Evolutionary conservation across 2,329 filamentous ascomycete species (phyloP), one percentile per base, ranked within the genome.

Genomic region (Aplosporella prunicola): DNA sequence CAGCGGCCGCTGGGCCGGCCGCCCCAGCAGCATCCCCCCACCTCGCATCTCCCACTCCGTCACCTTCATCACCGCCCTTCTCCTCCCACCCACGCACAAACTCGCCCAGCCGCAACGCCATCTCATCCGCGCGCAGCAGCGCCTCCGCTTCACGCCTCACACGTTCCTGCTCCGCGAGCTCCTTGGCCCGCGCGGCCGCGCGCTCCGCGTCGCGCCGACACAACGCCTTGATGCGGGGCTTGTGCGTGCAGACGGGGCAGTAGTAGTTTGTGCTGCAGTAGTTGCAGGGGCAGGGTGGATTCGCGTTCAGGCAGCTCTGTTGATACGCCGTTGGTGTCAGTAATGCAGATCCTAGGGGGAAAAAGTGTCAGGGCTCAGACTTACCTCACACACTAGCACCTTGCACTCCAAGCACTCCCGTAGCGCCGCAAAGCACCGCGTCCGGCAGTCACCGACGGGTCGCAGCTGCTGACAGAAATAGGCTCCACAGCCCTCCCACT

Each of bases 401-500:
- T 50, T 47, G 42, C 61, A 64, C 24, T 55, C 58, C 9, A 48
- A 47, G 45, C 61, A 64, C 34, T 63, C 59, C 33, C 55, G 60
- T 9, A 63, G 38, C 1, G 50, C 41, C 3, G 51, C 57, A 3
- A 49, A 56, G 37, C 60, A 63, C 28, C 56, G 51, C 18, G 51
- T 51, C 41, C 60, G 47, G 20, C 51, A 51, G 34, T 64, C 61
- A 16, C 61, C 60, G 9, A 60, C 51, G 3, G 58, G 56, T 17
- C 60, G 45, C 9, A 55, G 50, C 38, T 52, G 55, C 32, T 60
- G 58, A 41, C 61, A 64, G 39, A 62, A 64, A 43, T 62, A 63
- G 2, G 57, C 53, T 2, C 61, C 61, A 37, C 61, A 64, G 11
- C 61, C 61, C 46, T 61, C 51, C 61, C 61, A 64, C 34, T 63